These are phyloP conservation scores for Dictyostelium capitatum DNA, from an alignment of 78 protist species.

Conservation along the genomic window DNA sequence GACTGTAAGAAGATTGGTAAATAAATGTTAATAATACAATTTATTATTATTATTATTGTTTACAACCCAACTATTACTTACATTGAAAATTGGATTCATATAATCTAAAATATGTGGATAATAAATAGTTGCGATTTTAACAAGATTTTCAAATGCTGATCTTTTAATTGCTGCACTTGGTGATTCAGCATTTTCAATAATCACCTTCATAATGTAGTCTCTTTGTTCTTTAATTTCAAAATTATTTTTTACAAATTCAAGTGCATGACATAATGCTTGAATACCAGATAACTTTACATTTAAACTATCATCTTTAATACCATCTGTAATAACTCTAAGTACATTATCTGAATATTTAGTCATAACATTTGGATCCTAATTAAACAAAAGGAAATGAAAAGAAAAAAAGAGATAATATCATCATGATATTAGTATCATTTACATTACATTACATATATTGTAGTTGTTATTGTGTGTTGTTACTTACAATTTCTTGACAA, in stretches of 20 bases:
- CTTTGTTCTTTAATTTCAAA: slow-evolving; percentile 41
- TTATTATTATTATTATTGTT: slow-evolving; percentile 12
- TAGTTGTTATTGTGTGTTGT: too few relatives aligned
- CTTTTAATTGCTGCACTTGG: not conserved
- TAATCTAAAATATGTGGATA: slow-evolving; percentile 85
- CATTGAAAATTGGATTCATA: slow-evolving; percentile 78
- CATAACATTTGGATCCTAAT: slow-evolving; percentile 51
- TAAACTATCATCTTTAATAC: slow-evolving; percentile 35
- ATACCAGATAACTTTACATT: slow-evolving; percentile 82
- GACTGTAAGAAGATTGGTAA: too few relatives aligned
- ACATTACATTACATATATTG: too few relatives aligned
- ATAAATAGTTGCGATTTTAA: slow-evolving; percentile 84
- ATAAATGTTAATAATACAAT: too few relatives aligned
- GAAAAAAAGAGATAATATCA: not conserved
- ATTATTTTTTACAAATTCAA: slow-evolving; percentile 76
- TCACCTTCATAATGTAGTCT: slow-evolving; percentile 34
- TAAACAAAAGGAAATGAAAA: not conserved
- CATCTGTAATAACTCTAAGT: slow-evolving; percentile 64
- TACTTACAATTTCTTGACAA: slow-evolving; percentile 88
- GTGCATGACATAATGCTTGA: slow-evolving; percentile 81
- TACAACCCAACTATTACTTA: slow-evolving; percentile 51
- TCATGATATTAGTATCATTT: too few relatives aligned
- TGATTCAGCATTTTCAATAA: slow-evolving; percentile 76
- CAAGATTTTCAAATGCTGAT: slow-evolving; percentile 70
- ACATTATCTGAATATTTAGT: slow-evolving; percentile 27